Base-by-base conservation (phyloP, 352 stramenopile genomes). In the Globisporangium yorkense region DNA sequence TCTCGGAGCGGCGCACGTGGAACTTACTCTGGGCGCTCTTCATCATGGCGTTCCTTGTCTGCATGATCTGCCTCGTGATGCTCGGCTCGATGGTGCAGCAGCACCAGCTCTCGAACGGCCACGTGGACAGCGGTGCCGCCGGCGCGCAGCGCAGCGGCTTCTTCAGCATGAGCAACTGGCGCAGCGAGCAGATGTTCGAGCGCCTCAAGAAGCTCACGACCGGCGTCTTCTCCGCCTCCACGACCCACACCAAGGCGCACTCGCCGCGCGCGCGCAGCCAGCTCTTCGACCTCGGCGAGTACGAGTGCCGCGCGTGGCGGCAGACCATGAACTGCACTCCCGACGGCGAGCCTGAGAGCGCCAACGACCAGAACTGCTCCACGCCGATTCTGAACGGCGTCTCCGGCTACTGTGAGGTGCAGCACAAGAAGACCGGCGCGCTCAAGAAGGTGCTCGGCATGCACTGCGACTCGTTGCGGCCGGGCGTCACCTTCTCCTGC, bases 11-110 rank as follows among this genome's bases (percentile, higher is more conserved):
- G n/a, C 62, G 67, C 54, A 67, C 57, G 51, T 78, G 69, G 66
- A 84, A 77, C 51, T 10, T 81, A 52, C 62, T 81, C 1, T 84
- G 69, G 68, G 55, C 54, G 46, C 51, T 84, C 18, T 84, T 87
- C 35, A 64, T 77, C 41, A 57, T 69, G 6, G 64, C 71, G 12
- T 75, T 84, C 40, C 57, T 70, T 27, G 57, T 70, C 40, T 84
- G 71, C 55, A 67, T 87, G 55, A 59, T 75, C 35, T 87, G 77
- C 51, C 72, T 87, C 20, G 65, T 71, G 57, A 77, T 65, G 33
- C 57, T 87, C 13, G 71, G 70, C 20, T 61, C 59, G 12, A 71
- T 86, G 63, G 73, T 86, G 43, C 71, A 82, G 65, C 63, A 75
- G 40, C 66, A 66, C 16, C 60, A 56, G 20, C 59, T 85, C 24